Conservation (phyloP, 192 early-diverging fungal genomes). For the Lobosporangium transversale region DNA sequence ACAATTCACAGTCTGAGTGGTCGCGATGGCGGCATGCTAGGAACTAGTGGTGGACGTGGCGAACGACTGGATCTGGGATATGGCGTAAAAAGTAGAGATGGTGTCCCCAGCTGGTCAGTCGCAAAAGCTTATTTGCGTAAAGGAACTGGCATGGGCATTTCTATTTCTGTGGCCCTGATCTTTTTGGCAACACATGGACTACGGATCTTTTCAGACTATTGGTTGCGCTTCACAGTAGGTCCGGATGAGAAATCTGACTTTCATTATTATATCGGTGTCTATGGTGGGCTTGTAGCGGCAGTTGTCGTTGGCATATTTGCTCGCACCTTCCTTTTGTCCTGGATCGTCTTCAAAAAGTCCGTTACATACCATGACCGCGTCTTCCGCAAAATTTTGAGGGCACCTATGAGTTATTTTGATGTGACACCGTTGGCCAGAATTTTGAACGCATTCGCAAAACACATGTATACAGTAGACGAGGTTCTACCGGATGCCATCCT, state of each 20-base stretch:
- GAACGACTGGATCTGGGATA: conserved; percentile 44
- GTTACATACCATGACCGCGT: conserved; percentile 64
- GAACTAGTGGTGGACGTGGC: conserved; percentile 47
- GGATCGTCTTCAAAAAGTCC: conserved; percentile 61
- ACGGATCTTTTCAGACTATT: conserved; percentile 66
- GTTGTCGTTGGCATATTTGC: conserved; percentile 63
- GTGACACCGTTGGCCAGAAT: conserved; percentile 68
- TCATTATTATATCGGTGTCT: conserved; percentile 62
- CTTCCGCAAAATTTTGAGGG: conserved; percentile 67
- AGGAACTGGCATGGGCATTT: conserved; percentile 59
- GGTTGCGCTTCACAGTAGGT: conserved; percentile 52
- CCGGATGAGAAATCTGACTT: conserved; percentile 38
- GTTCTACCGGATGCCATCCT: conserved; percentile 56
- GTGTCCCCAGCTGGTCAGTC: conserved; percentile 39
- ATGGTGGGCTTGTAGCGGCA: conserved; percentile 61
- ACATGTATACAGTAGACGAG: conserved; percentile 81
- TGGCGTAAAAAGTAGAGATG: conserved; percentile 47
- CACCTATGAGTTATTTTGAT: conserved; percentile 63
- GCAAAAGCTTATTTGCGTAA: conserved; percentile 52
- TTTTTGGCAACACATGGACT: conserved; percentile 71
- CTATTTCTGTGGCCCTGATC: conserved; percentile 57
- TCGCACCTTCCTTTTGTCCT: conserved; percentile 65
- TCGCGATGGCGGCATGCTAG: conserved; percentile 57
- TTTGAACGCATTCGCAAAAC: conserved; percentile 83
- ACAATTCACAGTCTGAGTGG: conserved; percentile 73